phyloP scores from a whole-genome alignment of 1,284 basidiomycete species.

The Serendipita sp. region DNA sequence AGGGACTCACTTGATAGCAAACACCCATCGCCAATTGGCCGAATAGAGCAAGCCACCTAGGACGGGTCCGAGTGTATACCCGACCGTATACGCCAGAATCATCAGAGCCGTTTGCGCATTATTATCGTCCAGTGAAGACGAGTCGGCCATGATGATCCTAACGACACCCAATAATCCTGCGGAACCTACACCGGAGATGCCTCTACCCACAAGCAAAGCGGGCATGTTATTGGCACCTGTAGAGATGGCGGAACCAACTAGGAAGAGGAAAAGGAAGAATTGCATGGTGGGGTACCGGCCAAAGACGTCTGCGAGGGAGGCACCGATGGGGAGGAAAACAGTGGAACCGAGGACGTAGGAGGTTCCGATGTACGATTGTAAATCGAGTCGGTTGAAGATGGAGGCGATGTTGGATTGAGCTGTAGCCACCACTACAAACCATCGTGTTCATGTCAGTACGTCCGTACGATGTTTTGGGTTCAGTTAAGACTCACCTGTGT shows the following conservation, averaged over 20 bases:
- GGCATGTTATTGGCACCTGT: conserved; percentile 26
- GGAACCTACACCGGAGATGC: conserved; percentile 33
- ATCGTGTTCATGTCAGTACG: background rate
- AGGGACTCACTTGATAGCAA: conserved; percentile 34
- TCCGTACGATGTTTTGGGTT: background rate
- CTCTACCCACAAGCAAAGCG: conserved; percentile 25
- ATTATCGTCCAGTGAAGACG: conserved; percentile 28
- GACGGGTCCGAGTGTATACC: conserved; percentile 31
- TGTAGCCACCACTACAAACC: conserved; percentile 33
- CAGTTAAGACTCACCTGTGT: conserved; percentile 13
- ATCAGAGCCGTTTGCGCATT: conserved; percentile 29
- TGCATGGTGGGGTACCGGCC: conserved; percentile 25
- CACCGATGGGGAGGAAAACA: conserved; percentile 20
- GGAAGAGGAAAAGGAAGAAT: conserved; percentile 24
- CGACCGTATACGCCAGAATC: conserved; percentile 31
- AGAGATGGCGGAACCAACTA: conserved; percentile 24
- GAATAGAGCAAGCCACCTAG: conserved; percentile 30
- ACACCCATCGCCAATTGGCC: conserved; percentile 36
- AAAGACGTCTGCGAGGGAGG: conserved; percentile 20
- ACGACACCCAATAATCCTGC: conserved; percentile 34
- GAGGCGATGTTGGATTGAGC: conserved; percentile 38
- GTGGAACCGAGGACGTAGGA: conserved; percentile 22
- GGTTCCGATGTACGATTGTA: conserved; percentile 28
- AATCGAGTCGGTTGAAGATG: conserved; percentile 29
- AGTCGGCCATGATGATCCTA: conserved; percentile 33